phyloP scores from a whole-genome alignment of 2,329 filamentous ascomycete species.

The Trichophyton mentagrophytes region DNA sequence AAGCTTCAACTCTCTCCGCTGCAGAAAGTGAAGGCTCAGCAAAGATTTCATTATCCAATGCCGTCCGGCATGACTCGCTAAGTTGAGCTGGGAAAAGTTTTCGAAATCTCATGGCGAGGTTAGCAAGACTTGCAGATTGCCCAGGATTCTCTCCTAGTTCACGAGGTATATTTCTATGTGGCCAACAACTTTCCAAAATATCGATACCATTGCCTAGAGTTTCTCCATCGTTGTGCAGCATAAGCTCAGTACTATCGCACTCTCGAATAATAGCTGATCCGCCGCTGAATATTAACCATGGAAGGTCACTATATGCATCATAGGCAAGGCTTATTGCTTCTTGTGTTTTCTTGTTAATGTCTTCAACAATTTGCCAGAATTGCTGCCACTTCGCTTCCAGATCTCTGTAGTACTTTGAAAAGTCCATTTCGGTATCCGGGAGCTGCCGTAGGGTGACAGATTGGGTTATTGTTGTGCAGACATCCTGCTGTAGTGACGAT shows the following conservation, averaged over 20 bases:
- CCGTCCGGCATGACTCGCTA: conserved; percentile 52
- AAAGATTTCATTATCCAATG: conserved; percentile 60
- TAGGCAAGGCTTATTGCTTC: conserved; percentile 68
- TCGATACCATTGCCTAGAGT: conserved; percentile 27
- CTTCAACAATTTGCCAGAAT: conserved; percentile 73
- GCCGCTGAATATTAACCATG: conserved; percentile 78
- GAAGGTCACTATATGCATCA: conserved; percentile 56
- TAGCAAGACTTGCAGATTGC: conserved; percentile 50
- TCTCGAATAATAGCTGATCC: conserved; percentile 64
- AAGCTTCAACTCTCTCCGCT: conserved; percentile 59
- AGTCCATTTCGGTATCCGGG: conserved; percentile 53
- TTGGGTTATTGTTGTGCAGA: conserved; percentile 58
- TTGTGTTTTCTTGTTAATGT: conserved; percentile 73
- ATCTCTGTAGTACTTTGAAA: conserved; percentile 58
- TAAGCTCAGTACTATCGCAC: conserved; percentile 63
- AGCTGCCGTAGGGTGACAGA: conserved; percentile 53
- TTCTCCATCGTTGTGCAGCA: conserved; percentile 53
- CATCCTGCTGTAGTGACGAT: conserved; percentile 57
- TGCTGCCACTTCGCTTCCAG: conserved; percentile 77
- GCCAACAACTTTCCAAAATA: conserved; percentile 31
- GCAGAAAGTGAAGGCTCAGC: conserved; percentile 58
- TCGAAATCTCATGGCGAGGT: conserved; percentile 57
- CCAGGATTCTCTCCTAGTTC: conserved; percentile 43
- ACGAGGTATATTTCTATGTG: conserved; percentile 29
- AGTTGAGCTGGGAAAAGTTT: conserved; percentile 58